Conservation (phyloP, 2,329 filamentous ascomycete genomes). For the Phaeosphaeriaceae sp. region DNA sequence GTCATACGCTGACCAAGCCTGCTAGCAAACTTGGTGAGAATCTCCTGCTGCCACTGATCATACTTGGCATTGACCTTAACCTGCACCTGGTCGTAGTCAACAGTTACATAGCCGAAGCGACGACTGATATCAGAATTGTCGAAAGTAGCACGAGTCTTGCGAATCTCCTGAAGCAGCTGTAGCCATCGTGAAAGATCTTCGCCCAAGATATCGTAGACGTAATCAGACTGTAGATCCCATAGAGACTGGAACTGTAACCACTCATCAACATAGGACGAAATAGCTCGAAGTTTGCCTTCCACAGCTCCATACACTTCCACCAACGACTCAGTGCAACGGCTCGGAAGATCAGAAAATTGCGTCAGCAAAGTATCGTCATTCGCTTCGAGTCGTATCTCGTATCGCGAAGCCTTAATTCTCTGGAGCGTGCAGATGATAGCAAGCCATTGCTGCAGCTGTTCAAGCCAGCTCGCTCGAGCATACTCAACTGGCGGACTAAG, state of each 20-base stretch:
- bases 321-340: slow-evolving; percentile 79
- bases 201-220: slow-evolving; percentile 90
- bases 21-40: slow-evolving; percentile 88
- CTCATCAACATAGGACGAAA: slow-evolving; percentile 89
- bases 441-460: slow-evolving; percentile 91
- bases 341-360: slow-evolving; percentile 84
- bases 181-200: slow-evolving; percentile 93
- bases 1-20: slow-evolving; percentile 89
- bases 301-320: slow-evolving; percentile 81
- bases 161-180: slow-evolving; percentile 93
- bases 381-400: slow-evolving; percentile 81
- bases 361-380: slow-evolving; percentile 64
- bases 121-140: slow-evolving; percentile 95
- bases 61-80: slow-evolving; percentile 99
- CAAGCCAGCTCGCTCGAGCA: slow-evolving; percentile 90
- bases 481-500: slow-evolving; percentile 92
- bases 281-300: slow-evolving; percentile 80
- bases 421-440: slow-evolving; percentile 89
- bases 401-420: slow-evolving; percentile 93
- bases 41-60: slow-evolving; percentile 99
- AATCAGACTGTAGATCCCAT: slow-evolving; percentile 95
- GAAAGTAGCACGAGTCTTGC: slow-evolving; percentile 93
- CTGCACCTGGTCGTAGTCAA: slow-evolving; percentile 98
- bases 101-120: slow-evolving; percentile 89
- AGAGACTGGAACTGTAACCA: slow-evolving; percentile 99